Conservation (phyloP, 176 grass and related monocot genomes). For the Musa beccarii region DNA sequence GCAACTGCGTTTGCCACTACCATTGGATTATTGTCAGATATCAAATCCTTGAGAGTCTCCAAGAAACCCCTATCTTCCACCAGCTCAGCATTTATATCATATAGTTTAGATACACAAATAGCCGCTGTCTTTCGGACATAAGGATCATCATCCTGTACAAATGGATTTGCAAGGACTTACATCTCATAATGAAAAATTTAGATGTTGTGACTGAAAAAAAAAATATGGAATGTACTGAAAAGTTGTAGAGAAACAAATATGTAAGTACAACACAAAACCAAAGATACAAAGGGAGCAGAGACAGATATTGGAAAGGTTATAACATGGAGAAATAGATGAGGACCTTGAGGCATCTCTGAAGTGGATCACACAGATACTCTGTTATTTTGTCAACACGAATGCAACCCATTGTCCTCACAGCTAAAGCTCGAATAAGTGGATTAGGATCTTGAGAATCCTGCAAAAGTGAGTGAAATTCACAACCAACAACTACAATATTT, state of each 20-base stretch:
- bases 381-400: constrained; percentile 99
- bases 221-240: not conserved
- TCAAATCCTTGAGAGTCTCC: constrained; percentile 89
- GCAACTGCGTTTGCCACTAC: constrained; percentile 99
- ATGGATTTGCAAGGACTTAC: not conserved
- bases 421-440: constrained; percentile 93
- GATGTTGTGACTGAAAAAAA: not conserved
- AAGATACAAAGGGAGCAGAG: not conserved
- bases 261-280: not conserved
- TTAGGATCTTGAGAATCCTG: constrained; percentile 99
- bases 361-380: constrained; percentile 96
- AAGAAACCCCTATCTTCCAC: constrained; percentile 98
- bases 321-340: constrained; percentile 15
- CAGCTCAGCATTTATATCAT: constrained; percentile 97
- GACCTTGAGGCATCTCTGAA: constrained; percentile 99
- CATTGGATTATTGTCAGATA: constrained; percentile 99
- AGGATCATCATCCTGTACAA: constrained; percentile 84
- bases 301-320: not conserved
- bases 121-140: constrained; percentile 99
- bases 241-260: not conserved
- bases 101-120: constrained; percentile 98
- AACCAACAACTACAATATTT: not conserved
- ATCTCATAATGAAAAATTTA: not conserved
- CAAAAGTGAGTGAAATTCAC: not conserved
- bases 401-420: constrained; percentile 99